Evolutionary conservation across 108 stramenopile genomes (phyloP), one percentile per base, ranked within the genome.

Genomic region (Thalassiosira profunda): DNA sequence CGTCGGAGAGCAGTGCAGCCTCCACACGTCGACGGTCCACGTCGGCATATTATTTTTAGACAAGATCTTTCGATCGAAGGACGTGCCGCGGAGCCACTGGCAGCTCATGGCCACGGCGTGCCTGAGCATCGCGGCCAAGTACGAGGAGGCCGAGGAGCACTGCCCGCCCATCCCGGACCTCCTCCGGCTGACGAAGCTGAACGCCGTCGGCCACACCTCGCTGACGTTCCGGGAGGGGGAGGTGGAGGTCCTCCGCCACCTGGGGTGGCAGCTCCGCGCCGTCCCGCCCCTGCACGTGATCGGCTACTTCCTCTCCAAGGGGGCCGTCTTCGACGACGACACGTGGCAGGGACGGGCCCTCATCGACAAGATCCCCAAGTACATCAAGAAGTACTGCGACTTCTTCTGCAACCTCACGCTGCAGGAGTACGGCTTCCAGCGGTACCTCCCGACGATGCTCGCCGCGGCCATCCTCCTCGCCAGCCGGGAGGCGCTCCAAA

Each of bases 391-490:
- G 77, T 97, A 96, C 72, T 89, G 92, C 10, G 94, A 96, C 9
- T 97, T 97, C 64, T 97, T 97, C 66, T 95, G 93, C 76, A 96
- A 97, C 78, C 82, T 97, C 2, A 89, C 93, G 24, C 75, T 95
- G 12, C 97, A 97, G 74, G 93, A 95, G 69, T 94, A 94, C 60
- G 65, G 87, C 17, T 97, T 97, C 63, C 95, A 96, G 60, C 81
- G 88, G 49, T 93, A 93, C 62, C 63, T 85, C 33, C 95, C 97
- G 21, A 90, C 87, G 0, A 83, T 84, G 49, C 72, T 97, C 17
- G 94, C 91, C 17, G 93, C 93, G 26, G 94, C 96, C 20, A 80
- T 95, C 36, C 55, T 96, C 29, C 57, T 91, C 3, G 92, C 95
- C 1, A 88, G 88, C 12, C 71, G 95, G 43, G 86, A 94, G 21